Conservation (phyloP, 2,329 filamentous ascomycete species). For the Pestalotiopsis sp. region DNA sequence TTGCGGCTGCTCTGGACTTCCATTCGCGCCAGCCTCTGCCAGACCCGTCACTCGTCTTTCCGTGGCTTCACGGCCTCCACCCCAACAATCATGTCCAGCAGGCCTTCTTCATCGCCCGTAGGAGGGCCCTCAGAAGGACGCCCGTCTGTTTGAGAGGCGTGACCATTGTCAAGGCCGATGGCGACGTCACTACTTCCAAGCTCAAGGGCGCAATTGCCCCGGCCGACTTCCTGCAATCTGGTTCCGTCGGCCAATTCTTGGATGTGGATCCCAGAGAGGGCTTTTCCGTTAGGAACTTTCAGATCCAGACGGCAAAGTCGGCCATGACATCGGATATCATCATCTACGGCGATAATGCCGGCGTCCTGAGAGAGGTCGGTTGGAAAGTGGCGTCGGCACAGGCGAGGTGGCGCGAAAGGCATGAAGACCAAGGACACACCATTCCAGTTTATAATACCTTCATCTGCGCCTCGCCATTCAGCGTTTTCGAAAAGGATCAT, state of each 20-base stretch:
- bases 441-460: conserved; percentile 83
- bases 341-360: conserved; percentile 79
- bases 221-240: conserved; percentile 71
- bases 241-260: conserved; percentile 64
- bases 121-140: conserved; percentile 68
- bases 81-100: conserved; percentile 87
- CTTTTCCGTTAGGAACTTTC: conserved; percentile 95
- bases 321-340: conserved; percentile 90
- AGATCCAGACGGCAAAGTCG: conserved; percentile 89
- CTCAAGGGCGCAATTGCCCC: conserved; percentile 87
- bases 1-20: conserved; percentile 76
- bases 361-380: conserved; percentile 62
- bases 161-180: conserved; percentile 86
- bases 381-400: conserved; percentile 78
- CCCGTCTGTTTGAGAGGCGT: conserved; percentile 80
- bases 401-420: conserved; percentile 69
- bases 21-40: conserved; percentile 80
- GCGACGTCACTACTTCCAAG: conserved; percentile 72
- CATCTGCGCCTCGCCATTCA: conserved; percentile 66
- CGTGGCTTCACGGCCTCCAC: conserved; percentile 94
- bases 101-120: conserved; percentile 82
- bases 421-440: conserved; percentile 56
- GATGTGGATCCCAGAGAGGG: conserved; percentile 86
- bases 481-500: conserved; percentile 71
- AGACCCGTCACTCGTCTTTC: conserved; percentile 84